phyloP scores from a whole-genome alignment of 805 yeast species.

The Yarrowia sp. region DNA sequence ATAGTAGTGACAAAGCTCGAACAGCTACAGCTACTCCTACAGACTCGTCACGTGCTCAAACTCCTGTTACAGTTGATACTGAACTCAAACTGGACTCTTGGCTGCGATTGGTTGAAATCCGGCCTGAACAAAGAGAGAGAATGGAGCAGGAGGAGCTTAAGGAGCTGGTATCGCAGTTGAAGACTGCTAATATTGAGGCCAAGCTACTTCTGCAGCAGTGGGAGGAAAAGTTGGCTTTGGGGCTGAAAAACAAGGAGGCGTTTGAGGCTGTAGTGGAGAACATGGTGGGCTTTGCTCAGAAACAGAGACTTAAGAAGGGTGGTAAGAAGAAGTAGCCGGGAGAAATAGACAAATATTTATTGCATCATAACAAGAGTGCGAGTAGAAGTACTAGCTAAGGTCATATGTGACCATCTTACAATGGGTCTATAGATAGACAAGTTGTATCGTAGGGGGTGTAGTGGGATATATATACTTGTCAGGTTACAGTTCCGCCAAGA shows the following conservation, averaged over 20 bases:
- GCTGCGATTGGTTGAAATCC: slow-evolving; percentile 39
- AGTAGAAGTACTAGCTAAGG: no score
- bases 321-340: background rate
- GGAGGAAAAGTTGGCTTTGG: slow-evolving; percentile 49
- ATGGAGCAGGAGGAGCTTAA: slow-evolving; percentile 43
- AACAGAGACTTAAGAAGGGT: slow-evolving; percentile 46
- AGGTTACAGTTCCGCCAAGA: no score
- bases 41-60: slow-evolving; percentile 9
- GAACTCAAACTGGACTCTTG: slow-evolving; percentile 34
- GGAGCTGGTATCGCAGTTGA: slow-evolving; percentile 41
- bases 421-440: no score
- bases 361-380: background rate
- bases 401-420: no score
- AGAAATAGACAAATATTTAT: slow-evolving; percentile 6
- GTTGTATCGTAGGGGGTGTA: no score
- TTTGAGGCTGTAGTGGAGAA: slow-evolving; percentile 88
- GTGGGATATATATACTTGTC: no score
- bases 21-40: background rate
- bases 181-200: slow-evolving; percentile 38
- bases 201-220: slow-evolving; percentile 45
- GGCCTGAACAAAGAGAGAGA: slow-evolving; percentile 41
- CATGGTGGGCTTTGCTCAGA: slow-evolving; percentile 85
- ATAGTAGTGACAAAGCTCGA: background rate
- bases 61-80: slow-evolving; percentile 10
- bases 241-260: slow-evolving; percentile 64